Evolutionary conservation across 2,329 filamentous ascomycete genomes (phyloP).

Genomic region (Apiospora pterosperma): DNA sequence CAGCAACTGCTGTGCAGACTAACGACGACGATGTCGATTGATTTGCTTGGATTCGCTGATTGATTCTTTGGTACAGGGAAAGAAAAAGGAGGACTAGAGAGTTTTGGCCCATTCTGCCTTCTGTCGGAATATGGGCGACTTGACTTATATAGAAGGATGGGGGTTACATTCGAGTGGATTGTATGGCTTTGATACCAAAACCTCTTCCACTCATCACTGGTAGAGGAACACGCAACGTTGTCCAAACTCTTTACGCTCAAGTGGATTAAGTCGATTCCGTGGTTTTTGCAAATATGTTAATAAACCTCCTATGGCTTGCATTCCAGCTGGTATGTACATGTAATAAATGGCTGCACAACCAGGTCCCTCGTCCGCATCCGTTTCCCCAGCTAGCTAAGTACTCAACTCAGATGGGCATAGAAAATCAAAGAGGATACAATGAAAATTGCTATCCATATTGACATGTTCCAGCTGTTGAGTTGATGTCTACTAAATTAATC

Average conservation of each 20-base stretch:
- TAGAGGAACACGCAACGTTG: not conserved
- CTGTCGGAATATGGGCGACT: not conserved
- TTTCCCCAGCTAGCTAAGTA: too few species aligned
- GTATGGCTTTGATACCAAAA: not conserved
- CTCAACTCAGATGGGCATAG: too few species aligned
- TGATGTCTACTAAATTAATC: not conserved
- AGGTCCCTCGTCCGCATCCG: not conserved
- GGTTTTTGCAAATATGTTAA: not conserved
- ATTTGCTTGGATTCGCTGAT: not conserved
- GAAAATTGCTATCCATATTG: too few species aligned
- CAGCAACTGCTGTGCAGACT: not conserved
- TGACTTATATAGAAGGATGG: not conserved
- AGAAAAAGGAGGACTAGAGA: not conserved
- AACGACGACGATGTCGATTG: slow-evolving; percentile 2
- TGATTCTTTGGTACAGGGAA: not conserved
- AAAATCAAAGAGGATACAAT: too few species aligned
- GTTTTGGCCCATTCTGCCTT: not conserved
- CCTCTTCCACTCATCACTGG: not conserved
- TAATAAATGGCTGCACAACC: too few species aligned
- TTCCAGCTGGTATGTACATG: too few species aligned
- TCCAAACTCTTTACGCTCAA: not conserved
- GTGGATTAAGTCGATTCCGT: not conserved
- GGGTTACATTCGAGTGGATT: not conserved
- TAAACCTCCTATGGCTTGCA: not conserved
- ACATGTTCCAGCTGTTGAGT: not conserved